Evolutionary conservation across 1,139 yeast genomes (phyloP).

Genomic region (Taphrina deformans): DNA sequence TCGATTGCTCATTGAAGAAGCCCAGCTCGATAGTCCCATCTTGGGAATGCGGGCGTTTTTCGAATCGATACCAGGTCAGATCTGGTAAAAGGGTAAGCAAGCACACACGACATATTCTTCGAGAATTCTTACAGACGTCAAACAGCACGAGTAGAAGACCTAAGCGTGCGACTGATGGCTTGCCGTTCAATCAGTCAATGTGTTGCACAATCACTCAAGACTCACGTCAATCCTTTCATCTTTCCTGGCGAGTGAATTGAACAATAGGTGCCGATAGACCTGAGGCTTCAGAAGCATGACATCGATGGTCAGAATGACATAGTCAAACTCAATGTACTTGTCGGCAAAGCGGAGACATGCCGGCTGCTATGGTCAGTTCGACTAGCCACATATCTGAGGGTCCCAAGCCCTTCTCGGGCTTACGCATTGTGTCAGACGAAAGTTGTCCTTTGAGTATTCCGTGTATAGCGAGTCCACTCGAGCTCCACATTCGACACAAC

Average conservation of each 20-base stretch:
- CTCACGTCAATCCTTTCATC: slow-evolving; percentile 20
- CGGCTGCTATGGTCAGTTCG: slow-evolving; percentile 41
- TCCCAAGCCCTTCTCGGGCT: background rate
- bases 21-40: slow-evolving; percentile 2
- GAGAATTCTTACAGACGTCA: slow-evolving; percentile 56
- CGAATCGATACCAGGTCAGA: slow-evolving; percentile 87
- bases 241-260: slow-evolving; percentile 57
- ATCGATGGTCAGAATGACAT: slow-evolving; percentile 79
- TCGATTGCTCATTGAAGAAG: slow-evolving; percentile 51
- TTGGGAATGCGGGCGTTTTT: slow-evolving; percentile 49
- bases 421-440: slow-evolving; percentile 72
- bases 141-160: slow-evolving; percentile 70
- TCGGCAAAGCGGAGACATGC: slow-evolving; percentile 76
- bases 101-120: too few relatives aligned
- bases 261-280: slow-evolving; percentile 86
- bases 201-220: background rate
- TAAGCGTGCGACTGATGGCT: slow-evolving; percentile 44
- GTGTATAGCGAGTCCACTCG: slow-evolving; percentile 67
- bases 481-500: slow-evolving; percentile 81
- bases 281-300: slow-evolving; percentile 77
- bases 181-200: background rate
- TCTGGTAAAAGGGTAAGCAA: slow-evolving; percentile 48
- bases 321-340: slow-evolving; percentile 87
- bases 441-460: slow-evolving; percentile 72
- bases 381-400: background rate